phyloP scores from a whole-genome alignment of 768 basidiomycete species.

The Infundibulicybe gibba region DNA sequence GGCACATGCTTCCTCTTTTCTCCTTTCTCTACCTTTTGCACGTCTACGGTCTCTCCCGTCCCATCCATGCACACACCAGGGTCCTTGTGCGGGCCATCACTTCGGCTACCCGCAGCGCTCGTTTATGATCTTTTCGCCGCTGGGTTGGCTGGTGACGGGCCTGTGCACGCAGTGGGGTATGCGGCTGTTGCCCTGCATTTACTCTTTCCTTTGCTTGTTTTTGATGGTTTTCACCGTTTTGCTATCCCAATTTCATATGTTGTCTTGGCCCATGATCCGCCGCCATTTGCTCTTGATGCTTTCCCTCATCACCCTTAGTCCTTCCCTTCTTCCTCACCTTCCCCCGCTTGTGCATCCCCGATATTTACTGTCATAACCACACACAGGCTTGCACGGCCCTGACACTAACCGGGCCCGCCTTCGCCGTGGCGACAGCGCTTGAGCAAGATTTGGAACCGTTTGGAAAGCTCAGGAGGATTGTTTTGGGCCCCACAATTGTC shows the following conservation, averaged over 20 bases:
- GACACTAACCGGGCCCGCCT: slow-evolving; percentile 40
- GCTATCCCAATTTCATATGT: background rate
- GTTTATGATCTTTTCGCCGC: no score
- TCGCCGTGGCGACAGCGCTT: slow-evolving; percentile 53
- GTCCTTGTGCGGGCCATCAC: no score
- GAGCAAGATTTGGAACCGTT: slow-evolving; percentile 63
- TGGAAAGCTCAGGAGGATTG: slow-evolving; percentile 47
- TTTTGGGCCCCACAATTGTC: slow-evolving; percentile 7
- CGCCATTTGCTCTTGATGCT: slow-evolving; percentile 1
- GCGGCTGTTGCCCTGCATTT: no score
- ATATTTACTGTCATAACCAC: slow-evolving; percentile 2
- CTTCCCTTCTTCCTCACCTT: background rate
- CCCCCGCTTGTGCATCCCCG: background rate
- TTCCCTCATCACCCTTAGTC: slow-evolving; percentile 4
- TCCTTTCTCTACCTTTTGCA: no score
- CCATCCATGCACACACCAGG: no score
- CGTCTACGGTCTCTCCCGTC: no score
- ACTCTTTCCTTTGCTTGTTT: no score
- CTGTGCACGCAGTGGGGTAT: no score
- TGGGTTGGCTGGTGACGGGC: no score
- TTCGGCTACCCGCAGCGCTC: no score
- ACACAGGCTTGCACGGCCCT: slow-evolving; percentile 58
- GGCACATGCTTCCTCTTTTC: no score
- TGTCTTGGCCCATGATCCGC: slow-evolving; percentile 1
- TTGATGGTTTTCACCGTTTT: background rate